Percentiles rank a stretch among this genome's conserved stretches.
Evolutionary conservation across 2,329 filamentous ascomycete genomes (phyloP).

Genomic region (Aspergillus amoenus): DNA sequence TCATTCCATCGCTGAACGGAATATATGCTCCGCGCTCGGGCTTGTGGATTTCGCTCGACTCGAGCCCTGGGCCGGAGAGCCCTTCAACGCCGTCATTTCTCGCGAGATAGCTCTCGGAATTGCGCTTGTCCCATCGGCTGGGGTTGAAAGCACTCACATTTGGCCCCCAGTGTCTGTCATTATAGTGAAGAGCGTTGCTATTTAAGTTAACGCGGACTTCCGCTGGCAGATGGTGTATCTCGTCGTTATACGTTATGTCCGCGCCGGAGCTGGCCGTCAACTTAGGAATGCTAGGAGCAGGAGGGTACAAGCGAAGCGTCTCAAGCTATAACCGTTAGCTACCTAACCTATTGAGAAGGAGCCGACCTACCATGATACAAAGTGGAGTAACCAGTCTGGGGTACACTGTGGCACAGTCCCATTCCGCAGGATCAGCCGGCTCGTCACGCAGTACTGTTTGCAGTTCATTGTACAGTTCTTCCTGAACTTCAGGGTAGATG

Average conservation of each 20-base stretch:
- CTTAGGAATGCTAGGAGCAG: slow-evolving; percentile 31
- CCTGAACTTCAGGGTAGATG: slow-evolving; percentile 45
- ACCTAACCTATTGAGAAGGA: neutral
- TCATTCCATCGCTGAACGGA: slow-evolving; percentile 24
- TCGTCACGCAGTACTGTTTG: slow-evolving; percentile 20
- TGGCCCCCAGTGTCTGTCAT: slow-evolving; percentile 22
- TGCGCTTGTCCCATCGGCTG: slow-evolving; percentile 21
- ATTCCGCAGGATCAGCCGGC: slow-evolving; percentile 21
- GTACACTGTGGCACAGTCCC: slow-evolving; percentile 39
- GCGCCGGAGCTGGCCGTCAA: slow-evolving; percentile 22
- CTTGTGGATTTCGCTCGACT: slow-evolving; percentile 15
- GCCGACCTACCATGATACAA: slow-evolving; percentile 22
- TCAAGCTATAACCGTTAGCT: slow-evolving; percentile 34
- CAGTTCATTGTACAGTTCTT: slow-evolving; percentile 48
- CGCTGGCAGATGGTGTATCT: slow-evolving; percentile 17
- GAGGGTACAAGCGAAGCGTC: slow-evolving; percentile 43
- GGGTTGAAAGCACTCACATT: slow-evolving; percentile 17
- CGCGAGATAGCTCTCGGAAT: slow-evolving; percentile 21
- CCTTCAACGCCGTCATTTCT: slow-evolving; percentile 15
- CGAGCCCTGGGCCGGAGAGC: slow-evolving; percentile 13
- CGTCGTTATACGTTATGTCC: slow-evolving; percentile 14
- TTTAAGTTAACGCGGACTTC: slow-evolving; percentile 19
- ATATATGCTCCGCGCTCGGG: slow-evolving; percentile 23
- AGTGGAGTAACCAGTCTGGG: slow-evolving; percentile 35
- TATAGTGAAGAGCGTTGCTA: slow-evolving; percentile 19